phyloP scores from a whole-genome alignment of 768 basidiomycete genomes.

The Kwoniella botswanensis region DNA sequence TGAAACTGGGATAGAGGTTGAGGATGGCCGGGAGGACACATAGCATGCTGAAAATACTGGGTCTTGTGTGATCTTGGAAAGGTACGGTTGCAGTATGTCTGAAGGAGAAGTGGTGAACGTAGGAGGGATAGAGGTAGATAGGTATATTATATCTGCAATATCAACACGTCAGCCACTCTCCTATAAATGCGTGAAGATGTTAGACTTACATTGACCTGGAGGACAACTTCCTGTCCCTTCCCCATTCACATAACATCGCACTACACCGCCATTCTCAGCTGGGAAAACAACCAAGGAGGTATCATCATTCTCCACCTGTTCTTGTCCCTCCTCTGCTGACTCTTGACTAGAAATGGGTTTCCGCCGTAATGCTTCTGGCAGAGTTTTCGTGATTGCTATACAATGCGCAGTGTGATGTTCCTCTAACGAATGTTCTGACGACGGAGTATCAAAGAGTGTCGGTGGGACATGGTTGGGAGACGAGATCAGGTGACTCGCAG shows the following conservation, averaged over 20 bases:
- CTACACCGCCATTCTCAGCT: slow-evolving; percentile 40
- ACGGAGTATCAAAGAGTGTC: neutral
- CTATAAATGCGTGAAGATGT: neutral
- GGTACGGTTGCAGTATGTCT: slow-evolving; percentile 39
- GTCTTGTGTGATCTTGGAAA: slow-evolving; percentile 20
- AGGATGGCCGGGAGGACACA: slow-evolving; percentile 22
- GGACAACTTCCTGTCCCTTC: slow-evolving; percentile 58
- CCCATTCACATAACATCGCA: slow-evolving; percentile 54
- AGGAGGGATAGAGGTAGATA: slow-evolving; percentile 7
- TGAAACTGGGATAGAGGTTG: slow-evolving; percentile 1
- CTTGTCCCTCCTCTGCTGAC: neutral
- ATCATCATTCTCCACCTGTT: slow-evolving; percentile 44
- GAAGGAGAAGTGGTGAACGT: neutral
- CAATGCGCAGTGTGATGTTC: slow-evolving; percentile 33
- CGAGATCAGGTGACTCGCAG: slow-evolving; percentile 40
- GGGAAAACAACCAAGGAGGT: slow-evolving; percentile 54
- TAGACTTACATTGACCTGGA: slow-evolving; percentile 55
- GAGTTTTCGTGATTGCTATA: slow-evolving; percentile 42
- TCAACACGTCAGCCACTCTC: slow-evolving; percentile 5
- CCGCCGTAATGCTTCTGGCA: slow-evolving; percentile 30
- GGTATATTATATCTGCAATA: slow-evolving; percentile 25
- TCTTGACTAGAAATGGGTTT: neutral
- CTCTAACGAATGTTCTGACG: neutral
- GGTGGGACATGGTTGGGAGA: slow-evolving; percentile 37
- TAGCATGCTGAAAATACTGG: slow-evolving; percentile 34